Conservation (phyloP, 768 basidiomycete genomes). For the Ramaria sp. region DNA sequence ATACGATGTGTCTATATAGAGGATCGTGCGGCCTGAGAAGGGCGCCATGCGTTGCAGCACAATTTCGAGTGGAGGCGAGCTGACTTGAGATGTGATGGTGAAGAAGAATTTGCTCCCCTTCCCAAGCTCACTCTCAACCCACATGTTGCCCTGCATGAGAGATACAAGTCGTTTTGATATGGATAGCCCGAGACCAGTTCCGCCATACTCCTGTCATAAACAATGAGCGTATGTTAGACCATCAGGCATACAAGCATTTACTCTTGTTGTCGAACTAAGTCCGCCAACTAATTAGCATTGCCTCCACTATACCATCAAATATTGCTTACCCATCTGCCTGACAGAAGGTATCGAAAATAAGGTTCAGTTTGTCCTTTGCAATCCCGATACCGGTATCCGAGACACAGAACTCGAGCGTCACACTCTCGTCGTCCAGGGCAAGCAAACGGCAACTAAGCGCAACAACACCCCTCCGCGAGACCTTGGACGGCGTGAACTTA, state of each 20-base stretch:
- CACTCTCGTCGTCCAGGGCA: slow-evolving; percentile 68
- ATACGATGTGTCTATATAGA: slow-evolving; percentile 80
- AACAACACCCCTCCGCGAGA: slow-evolving; percentile 75
- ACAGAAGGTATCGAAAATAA: slow-evolving; percentile 98
- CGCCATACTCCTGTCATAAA: slow-evolving; percentile 75
- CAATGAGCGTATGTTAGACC: not conserved
- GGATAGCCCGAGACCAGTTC: slow-evolving; percentile 90
- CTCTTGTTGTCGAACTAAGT: slow-evolving; percentile 70
- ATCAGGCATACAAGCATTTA: slow-evolving; percentile 25
- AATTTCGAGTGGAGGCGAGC: slow-evolving; percentile 60
- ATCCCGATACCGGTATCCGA: slow-evolving; percentile 98
- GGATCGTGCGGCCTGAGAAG: slow-evolving; percentile 78
- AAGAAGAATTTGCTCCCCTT: slow-evolving; percentile 96
- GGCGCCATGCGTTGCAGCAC: slow-evolving; percentile 74
- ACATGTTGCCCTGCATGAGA: slow-evolving; percentile 97
- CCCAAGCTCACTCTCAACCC: slow-evolving; percentile 93
- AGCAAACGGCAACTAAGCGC: slow-evolving; percentile 78
- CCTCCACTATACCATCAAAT: not conserved
- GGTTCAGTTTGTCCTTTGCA: slow-evolving; percentile 92
- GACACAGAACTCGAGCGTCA: slow-evolving; percentile 94
- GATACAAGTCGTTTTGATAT: slow-evolving; percentile 96
- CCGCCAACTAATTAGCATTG: not conserved
- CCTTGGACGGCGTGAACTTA: slow-evolving; percentile 87
- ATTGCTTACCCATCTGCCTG: slow-evolving; percentile 74
- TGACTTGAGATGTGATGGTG: slow-evolving; percentile 83